These are phyloP conservation scores for Arachis hypogaea DNA, from an alignment of 306 rosid genomes.

Conservation along the genomic window DNA sequence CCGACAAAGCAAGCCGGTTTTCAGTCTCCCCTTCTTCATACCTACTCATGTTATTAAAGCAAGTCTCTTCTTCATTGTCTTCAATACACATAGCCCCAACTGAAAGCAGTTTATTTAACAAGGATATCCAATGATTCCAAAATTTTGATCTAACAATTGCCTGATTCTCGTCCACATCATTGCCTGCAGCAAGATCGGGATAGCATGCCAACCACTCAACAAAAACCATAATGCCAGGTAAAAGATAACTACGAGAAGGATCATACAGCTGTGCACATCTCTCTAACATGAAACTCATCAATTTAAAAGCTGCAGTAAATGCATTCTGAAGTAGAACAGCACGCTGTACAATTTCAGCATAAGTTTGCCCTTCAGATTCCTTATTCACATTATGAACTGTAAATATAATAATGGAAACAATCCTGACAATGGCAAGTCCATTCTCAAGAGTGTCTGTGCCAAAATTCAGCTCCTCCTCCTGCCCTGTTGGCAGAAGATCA, in stretches of 20 bases:
- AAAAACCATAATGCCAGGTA: slow-evolving; percentile 88
- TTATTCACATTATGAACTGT: slow-evolving; percentile 75
- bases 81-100: slow-evolving; percentile 55
- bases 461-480: slow-evolving; percentile 68
- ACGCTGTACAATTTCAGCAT: slow-evolving; percentile 91
- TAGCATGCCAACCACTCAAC: slow-evolving; percentile 93
- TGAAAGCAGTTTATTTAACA: slow-evolving; percentile 74
- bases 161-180: slow-evolving; percentile 71
- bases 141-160: slow-evolving; percentile 68
- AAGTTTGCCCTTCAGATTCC: slow-evolving; percentile 90
- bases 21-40: slow-evolving; percentile 95
- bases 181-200: slow-evolving; percentile 70
- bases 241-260: slow-evolving; percentile 74
- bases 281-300: slow-evolving; percentile 77
- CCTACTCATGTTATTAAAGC: slow-evolving; percentile 83
- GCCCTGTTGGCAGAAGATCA: slow-evolving; percentile 73
- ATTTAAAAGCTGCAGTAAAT: slow-evolving; percentile 73
- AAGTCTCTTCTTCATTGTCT: slow-evolving; percentile 77
- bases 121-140: slow-evolving; percentile 72
- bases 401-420: slow-evolving; percentile 74
- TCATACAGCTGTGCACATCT: slow-evolving; percentile 70
- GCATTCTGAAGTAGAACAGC: slow-evolving; percentile 89
- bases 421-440: slow-evolving; percentile 71
- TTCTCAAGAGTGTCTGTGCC: slow-evolving; percentile 70
- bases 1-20: slow-evolving; percentile 88